phyloP scores from a whole-genome alignment of 305 asterid species.

The Fraxinus albicans region DNA sequence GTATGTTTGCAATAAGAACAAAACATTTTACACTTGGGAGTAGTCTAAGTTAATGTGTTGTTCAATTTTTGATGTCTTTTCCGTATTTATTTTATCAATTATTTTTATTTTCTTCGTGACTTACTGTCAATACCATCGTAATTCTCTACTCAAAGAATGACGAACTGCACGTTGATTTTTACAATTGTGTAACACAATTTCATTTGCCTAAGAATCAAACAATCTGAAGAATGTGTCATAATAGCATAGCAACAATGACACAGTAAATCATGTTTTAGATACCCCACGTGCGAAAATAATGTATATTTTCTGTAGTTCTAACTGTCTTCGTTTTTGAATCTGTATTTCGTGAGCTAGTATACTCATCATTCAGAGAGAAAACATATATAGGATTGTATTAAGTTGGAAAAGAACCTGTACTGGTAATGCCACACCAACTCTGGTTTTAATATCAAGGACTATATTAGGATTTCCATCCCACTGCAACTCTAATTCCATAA shows the following conservation, averaged over 20 bases:
- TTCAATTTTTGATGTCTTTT: neutral
- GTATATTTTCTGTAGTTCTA: neutral
- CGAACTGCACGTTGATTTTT: neutral
- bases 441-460: constrained; percentile 70
- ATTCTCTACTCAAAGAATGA: neutral
- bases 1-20: neutral
- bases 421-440: constrained; percentile 75
- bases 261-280: neutral
- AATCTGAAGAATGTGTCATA: neutral
- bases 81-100: neutral
- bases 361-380: neutral
- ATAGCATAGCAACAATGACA: neutral
- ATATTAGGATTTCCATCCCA: constrained; percentile 97
- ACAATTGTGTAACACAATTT: neutral
- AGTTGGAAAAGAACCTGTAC: constrained; percentile 48
- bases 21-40: neutral
- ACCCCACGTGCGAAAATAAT: neutral
- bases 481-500: constrained; percentile 88
- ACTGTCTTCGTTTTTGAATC: neutral
- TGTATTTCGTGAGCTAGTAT: neutral
- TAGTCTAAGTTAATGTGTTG: neutral
- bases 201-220: neutral
- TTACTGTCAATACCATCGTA: neutral
- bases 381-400: neutral
- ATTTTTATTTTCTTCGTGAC: neutral